Base-by-base conservation (phyloP, 2,329 filamentous ascomycete species). In the Neocatenulostroma microsporum region DNA sequence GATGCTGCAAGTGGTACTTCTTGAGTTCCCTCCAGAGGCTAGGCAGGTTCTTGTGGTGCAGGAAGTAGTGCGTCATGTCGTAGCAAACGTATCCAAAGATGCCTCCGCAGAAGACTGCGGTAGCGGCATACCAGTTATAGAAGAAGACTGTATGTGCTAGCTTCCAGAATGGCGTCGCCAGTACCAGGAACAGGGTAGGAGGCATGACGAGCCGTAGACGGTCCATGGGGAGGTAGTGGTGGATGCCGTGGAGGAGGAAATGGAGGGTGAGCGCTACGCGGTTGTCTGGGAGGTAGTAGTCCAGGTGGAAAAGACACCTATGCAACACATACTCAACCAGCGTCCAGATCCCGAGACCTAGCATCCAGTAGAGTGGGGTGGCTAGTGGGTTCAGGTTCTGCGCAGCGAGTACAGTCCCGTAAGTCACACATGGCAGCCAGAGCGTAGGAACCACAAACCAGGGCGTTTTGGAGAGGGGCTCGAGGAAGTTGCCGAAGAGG, bases 161-260 rank as follows among this genome's bases (percentile, higher is more conserved):
- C 61, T 85, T 84, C 82, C 85, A 98, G 69, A 96, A 96, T 0
- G 91, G 91, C 0, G 75, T 73, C 5, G 89, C 89, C 14, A 98
- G 78, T 10, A 76, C 73, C 17, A 89, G 45, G 58, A 98, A 96
- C 3, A 98, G 71, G 0, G 85, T 76, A 0, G 91, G 91, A 1
- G 91, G 91, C 91, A 98, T 96, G 47, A 98, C 91, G 8, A 98
- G 80, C 42, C 91, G 81, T 54, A 94, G 89, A 57, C 82, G 89
- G 67, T 98, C 91, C 91, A 98, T 96, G n/a, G 91, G 91, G 4
- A 98, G 75, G 63, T 96, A 98, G 42, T 98, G 91, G 58, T 98
- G 91, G 46, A 98, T 85, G 46, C 91, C 91, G 54, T 98, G 91
- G 18, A 98, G 82, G 26, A 95, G 67, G 66, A 98, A 98, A 61